phyloP scores from a whole-genome alignment of 2,329 filamentous ascomycete genomes.

The Escovopsis sp. region DNA sequence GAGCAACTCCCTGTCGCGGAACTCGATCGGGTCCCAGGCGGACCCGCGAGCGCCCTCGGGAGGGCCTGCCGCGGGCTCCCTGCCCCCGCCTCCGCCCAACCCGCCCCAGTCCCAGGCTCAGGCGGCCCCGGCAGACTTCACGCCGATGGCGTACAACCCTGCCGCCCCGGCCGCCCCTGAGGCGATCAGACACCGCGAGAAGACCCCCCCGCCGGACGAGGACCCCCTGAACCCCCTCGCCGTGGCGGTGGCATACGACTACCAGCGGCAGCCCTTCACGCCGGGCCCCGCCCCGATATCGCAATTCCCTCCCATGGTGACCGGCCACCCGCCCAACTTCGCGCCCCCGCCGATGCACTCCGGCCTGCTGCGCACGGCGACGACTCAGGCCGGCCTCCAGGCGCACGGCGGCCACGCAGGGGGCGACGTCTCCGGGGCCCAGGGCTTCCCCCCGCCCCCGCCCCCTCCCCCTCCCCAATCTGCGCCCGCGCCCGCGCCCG shows the following conservation, averaged over 20 bases:
- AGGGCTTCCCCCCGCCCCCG: constrained; percentile 8
- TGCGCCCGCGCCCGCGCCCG: too few species aligned
- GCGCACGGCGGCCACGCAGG: constrained; percentile 28
- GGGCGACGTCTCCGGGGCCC: constrained; percentile 19
- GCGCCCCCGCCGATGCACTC: constrained; percentile 25
- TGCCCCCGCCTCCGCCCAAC: constrained; percentile 17
- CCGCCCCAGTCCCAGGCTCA: neutral
- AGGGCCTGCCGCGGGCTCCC: neutral
- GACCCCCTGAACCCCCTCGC: constrained; percentile 41
- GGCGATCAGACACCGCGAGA: constrained; percentile 56
- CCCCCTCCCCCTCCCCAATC: constrained; percentile 17
- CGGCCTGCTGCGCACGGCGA: constrained; percentile 31
- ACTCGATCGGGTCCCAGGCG: constrained; percentile 1
- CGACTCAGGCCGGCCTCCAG: constrained; percentile 23
- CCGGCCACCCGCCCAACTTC: constrained; percentile 29
- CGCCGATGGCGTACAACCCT: constrained; percentile 62
- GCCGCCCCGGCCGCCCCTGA: constrained; percentile 65
- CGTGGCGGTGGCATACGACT: constrained; percentile 42
- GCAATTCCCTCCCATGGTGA: constrained; percentile 29
- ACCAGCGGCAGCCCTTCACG: constrained; percentile 37
- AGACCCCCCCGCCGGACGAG: constrained; percentile 65
- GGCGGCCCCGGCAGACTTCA: constrained; percentile 29
- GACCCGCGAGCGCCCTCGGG: constrained; percentile 6
- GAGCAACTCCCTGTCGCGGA: neutral
- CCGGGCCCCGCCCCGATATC: constrained; percentile 34